Base-by-base conservation (phyloP, 2,329 filamentous ascomycete species). In the Beauveria medogensis region DNA sequence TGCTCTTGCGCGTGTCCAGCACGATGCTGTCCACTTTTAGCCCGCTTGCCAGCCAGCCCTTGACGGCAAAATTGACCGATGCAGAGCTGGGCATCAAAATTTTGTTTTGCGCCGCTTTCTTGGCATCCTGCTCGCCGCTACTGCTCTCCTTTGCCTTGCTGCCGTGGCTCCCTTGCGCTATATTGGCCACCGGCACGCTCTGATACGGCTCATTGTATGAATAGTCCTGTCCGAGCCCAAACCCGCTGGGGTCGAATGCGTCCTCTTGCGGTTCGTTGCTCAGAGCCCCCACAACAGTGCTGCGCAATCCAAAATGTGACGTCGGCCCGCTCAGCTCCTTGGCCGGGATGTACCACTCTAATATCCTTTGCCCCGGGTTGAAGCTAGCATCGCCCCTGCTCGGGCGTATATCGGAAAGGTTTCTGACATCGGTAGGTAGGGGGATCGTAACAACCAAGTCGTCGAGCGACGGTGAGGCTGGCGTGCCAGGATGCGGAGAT, bases 331-430 rank as follows among this genome's bases (percentile, higher is more conserved):
- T 81, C 2, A 92, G 80, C 61, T 96, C 92, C 74, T 91, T 92
- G 26, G 84, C 82, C 1, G 87, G 84, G 46, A 97, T 85, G 61
- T 86, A 83, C 93, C 93, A 97, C 72, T 96, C 90, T 9, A 97
- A 78, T 1, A 82, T 73, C 52, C 82, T 82, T 55, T 90, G 91
- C 2, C 85, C 86, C 0, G 89, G 85, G 59, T 84, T 89, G 75
- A 92, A 97, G 61, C 83, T 86, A 2, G 91, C 92, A 66, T 97
- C 93, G 41, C 92, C 93, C 65, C 85, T 86, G 66, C 86, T 90
- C 2, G 92, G 84, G 60, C 91, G 84, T 59, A 97, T 82, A 69
- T 97, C 92, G 5, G 86, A 86, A 18, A 97, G 78, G 70, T 92
- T 96, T 62, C 91, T 86, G 55, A 97, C 91, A 28, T 85, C 83